phyloP scores from a whole-genome alignment of 345 rosid species.

The Camelina laxa region DNA sequence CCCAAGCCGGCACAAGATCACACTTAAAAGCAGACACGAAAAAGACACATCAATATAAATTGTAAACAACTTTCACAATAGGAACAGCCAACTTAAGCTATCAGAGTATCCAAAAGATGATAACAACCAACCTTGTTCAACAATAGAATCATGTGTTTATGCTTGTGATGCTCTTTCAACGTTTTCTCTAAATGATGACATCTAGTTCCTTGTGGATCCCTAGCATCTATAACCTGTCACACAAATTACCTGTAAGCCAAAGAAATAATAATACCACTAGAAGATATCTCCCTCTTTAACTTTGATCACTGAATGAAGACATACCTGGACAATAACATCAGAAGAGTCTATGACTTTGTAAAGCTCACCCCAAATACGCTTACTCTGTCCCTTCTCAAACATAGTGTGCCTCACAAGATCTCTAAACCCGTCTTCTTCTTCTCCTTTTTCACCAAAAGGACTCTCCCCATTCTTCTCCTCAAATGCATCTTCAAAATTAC shows the following conservation, averaged over 20 bases:
- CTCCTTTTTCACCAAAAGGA: slow-evolving; percentile 55
- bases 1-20: slow-evolving; percentile 97
- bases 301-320: not conserved
- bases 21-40: slow-evolving; percentile 52
- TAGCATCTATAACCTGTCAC: slow-evolving; percentile 92
- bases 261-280: not conserved
- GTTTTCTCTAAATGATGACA: slow-evolving; percentile 87
- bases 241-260: slow-evolving; percentile 9
- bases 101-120: not conserved
- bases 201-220: slow-evolving; percentile 95
- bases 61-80: not conserved
- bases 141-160: slow-evolving; percentile 87
- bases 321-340: slow-evolving; percentile 92
- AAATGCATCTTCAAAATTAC: slow-evolving; percentile 58
- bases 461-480: slow-evolving; percentile 57
- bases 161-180: slow-evolving; percentile 89
- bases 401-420: slow-evolving; percentile 91
- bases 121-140: slow-evolving; percentile 74
- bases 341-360: slow-evolving; percentile 98
- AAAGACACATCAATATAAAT: not conserved
- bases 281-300: not conserved
- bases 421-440: slow-evolving; percentile 78
- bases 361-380: slow-evolving; percentile 98
- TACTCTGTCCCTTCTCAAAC: slow-evolving; percentile 99
- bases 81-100: slow-evolving; percentile 4